Base-by-base conservation (phyloP, 495 filamentous ascomycete genomes). In the Zalerion maritima region DNA sequence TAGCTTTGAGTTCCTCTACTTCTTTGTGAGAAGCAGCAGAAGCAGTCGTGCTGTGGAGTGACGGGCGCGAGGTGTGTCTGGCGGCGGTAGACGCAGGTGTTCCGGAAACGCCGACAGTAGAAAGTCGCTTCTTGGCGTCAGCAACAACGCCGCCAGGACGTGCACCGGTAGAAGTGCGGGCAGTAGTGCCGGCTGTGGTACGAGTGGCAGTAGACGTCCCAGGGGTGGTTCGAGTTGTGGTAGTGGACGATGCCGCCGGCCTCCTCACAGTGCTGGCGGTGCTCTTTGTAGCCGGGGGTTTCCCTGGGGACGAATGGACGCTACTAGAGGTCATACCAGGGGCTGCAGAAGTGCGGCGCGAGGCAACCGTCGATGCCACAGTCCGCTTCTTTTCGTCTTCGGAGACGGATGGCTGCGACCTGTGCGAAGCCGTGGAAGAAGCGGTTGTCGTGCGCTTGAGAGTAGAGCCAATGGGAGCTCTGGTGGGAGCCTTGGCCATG, bases 71-170 rank as follows among this genome's bases (percentile, higher is more conserved):
- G 10, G 42, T 37, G 28, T 60, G 57, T 13, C 52, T 41, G 5
- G 49, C 16, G 1, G 46, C 26, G 34, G 18, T 21, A 15, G 6
- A 38, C 38, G 15, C 38, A 35, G 12, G 23, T 24, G 9, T 37
- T 35, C 14, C 60, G 31, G 38, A 45, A 30, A 47, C 35, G 14
- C 41, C 35, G 17, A 44, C 45, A 2, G 46, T 46, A 14, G 66
- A 68, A 16, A 68, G 38, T 8, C 63, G 53, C 45, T 67, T 69
- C 46, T 58, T 67, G 4, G 58, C 48, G 12, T 67, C 64, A 14
- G 52, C 38, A 0, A 47, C 56, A 4, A 52, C 29, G 11, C 56
- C 46, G 13, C 53, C 37, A 26, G 36, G 28, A 14, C 54, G 31
- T 5, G 61, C 38, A 19, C 52, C 50, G 2, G 47, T 31, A 18